Percentiles rank a stretch among this genome's conserved stretches.
These are phyloP conservation scores for Penicillium herquei DNA, from an alignment of 495 filamentous ascomycete species.

Conservation along the genomic window DNA sequence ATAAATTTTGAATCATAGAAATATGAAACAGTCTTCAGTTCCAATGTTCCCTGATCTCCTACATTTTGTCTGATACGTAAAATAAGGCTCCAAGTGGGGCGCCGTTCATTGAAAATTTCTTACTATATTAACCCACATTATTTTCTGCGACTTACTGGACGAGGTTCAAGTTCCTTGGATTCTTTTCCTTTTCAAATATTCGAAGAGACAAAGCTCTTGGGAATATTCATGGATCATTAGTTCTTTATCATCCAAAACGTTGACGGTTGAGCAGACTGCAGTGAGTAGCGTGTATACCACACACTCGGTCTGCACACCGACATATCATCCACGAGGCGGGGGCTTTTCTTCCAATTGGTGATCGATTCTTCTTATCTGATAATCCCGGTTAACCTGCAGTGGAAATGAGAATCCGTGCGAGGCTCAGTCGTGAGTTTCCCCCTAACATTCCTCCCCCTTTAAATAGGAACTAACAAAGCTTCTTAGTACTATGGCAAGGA, in stretches of 20 bases:
- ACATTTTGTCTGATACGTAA: not conserved
- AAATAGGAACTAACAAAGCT: not conserved
- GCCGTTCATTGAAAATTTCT: constrained; percentile 1
- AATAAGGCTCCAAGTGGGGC: not conserved
- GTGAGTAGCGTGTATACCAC: not conserved
- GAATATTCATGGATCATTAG: too few relatives aligned
- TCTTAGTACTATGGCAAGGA: constrained; percentile 16
- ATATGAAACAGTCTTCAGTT: too few relatives aligned
- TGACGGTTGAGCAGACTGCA: not conserved
- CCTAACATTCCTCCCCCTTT: not conserved
- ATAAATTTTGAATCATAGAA: too few relatives aligned
- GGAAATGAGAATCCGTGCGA: not conserved
- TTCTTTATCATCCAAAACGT: too few relatives aligned
- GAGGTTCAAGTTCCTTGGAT: too few relatives aligned
- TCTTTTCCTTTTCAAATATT: not conserved
- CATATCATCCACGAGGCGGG: not conserved
- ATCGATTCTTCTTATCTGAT: not conserved
- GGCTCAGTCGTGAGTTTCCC: not conserved
- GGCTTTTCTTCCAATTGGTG: not conserved
- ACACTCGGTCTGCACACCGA: constrained; percentile 1
- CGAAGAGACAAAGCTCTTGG: too few relatives aligned
- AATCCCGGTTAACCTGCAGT: not conserved
- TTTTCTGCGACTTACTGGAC: too few relatives aligned
- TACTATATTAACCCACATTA: not conserved
- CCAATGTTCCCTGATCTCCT: too few relatives aligned